A percentile compares a stretch with the other conserved stretches of the same genome.
Conservation (phyloP, 352 stramenopile genomes). For the Pilasporangium apinafurcum region DNA sequence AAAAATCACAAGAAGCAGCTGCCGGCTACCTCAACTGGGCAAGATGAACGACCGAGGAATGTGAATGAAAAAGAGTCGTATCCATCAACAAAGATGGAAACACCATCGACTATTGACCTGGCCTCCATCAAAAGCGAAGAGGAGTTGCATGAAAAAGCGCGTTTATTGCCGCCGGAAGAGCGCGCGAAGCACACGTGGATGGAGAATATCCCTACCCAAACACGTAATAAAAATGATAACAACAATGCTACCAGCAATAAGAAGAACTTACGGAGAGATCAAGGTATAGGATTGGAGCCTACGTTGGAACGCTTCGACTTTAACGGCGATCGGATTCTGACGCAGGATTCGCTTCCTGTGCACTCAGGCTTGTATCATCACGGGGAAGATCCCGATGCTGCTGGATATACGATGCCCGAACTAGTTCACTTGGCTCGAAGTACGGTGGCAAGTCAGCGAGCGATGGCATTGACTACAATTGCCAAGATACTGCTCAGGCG, state of each 20-base stretch:
- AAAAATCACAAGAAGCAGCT: conserved; percentile 8
- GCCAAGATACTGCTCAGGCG: conserved; percentile 53
- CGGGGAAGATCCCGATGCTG: conserved; percentile 57
- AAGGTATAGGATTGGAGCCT: conserved; percentile 11
- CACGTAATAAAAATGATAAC: neutral
- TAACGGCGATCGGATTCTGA: conserved; percentile 25
- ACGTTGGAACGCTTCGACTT: conserved; percentile 71
- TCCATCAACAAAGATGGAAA: neutral
- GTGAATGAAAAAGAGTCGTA: neutral
- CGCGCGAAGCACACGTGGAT: conserved; percentile 79
- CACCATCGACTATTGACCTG: conserved; percentile 19
- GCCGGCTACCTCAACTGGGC: neutral
- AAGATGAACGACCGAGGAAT: neutral
- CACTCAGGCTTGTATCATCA: conserved; percentile 80
- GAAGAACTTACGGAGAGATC: conserved; percentile 6
- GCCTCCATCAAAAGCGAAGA: conserved; percentile 57
- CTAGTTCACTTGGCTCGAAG: conserved; percentile 66
- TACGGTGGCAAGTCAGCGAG: conserved; percentile 62
- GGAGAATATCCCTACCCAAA: conserved; percentile 8
- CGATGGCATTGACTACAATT: conserved; percentile 56
- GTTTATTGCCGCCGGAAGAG: conserved; percentile 53
- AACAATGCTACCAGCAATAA: neutral
- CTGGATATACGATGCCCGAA: conserved; percentile 71
- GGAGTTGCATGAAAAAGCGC: conserved; percentile 34
- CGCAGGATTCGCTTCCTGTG: conserved; percentile 13